Evolutionary conservation across 768 basidiomycete genomes (phyloP).

Genomic region (Xerocomellus intermedius): DNA sequence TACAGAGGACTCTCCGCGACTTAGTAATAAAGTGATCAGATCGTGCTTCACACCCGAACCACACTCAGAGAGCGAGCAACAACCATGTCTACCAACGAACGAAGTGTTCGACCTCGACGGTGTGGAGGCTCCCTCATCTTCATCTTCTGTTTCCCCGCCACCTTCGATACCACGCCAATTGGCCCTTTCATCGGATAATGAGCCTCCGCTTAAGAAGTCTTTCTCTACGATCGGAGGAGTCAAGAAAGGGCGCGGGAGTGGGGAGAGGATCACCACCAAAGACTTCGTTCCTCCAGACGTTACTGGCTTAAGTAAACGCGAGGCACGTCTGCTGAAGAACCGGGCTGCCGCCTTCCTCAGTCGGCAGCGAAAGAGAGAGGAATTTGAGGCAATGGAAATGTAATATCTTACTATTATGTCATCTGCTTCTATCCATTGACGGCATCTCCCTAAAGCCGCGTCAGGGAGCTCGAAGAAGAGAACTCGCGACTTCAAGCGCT

Average conservation of each 20-base stretch:
- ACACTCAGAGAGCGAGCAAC: conserved; percentile 43
- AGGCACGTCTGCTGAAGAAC: conserved; percentile 90
- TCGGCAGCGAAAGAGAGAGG: conserved; percentile 88
- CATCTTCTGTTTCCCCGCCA: conserved; percentile 33
- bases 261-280: conserved; percentile 58
- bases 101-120: conserved; percentile 63
- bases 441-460: conserved; percentile 53
- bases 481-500: conserved; percentile 69
- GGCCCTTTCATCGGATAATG: conserved; percentile 35
- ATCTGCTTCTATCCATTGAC: conserved; percentile 15
- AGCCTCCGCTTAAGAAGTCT: conserved; percentile 34
- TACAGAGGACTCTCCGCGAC: conserved; percentile 45
- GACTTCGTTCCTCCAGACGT: conserved; percentile 90
- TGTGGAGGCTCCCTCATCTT: conserved; percentile 32
- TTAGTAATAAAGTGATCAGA: conserved; percentile 48
- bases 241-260: conserved; percentile 49
- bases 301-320: conserved; percentile 83
- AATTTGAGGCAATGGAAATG: conserved; percentile 90
- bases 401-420: conserved; percentile 43
- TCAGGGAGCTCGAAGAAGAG: conserved; percentile 81
- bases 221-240: conserved; percentile 43
- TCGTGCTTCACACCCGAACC: conserved; percentile 47
- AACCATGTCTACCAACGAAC: conserved; percentile 64
- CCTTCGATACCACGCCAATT: conserved; percentile 32
- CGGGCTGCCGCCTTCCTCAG: conserved; percentile 89